Percentiles rank a stretch among this genome's conserved stretches.
These are phyloP conservation scores for Phialocephala sp. DNA, from an alignment of 2,329 filamentous ascomycete genomes.

Conservation along the genomic window DNA sequence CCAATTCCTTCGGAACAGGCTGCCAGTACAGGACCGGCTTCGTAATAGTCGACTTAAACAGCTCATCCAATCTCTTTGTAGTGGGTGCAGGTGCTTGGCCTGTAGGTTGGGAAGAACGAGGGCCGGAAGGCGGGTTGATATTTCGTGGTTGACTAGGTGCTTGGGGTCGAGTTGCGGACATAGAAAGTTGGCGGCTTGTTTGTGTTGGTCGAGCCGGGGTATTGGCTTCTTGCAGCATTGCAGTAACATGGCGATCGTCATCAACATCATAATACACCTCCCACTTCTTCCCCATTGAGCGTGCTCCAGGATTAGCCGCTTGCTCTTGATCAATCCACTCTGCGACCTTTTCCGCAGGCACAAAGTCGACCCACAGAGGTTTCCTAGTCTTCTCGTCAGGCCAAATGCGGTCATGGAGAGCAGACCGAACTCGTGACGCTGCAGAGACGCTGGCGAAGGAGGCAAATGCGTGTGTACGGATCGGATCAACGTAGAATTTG, in stretches of 20 bases:
- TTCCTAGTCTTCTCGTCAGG: slow-evolving; percentile 86
- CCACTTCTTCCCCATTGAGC: slow-evolving; percentile 60
- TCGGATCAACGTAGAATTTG: slow-evolving; percentile 79
- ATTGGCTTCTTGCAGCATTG: slow-evolving; percentile 59
- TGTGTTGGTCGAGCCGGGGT: slow-evolving; percentile 32
- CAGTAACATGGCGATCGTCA: slow-evolving; percentile 59
- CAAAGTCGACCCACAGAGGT: slow-evolving; percentile 85
- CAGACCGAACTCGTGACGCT: slow-evolving; percentile 76
- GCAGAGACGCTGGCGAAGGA: slow-evolving; percentile 71
- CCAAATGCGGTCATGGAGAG: slow-evolving; percentile 81
- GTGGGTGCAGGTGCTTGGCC: slow-evolving; percentile 15
- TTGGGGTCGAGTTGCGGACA: slow-evolving; percentile 41
- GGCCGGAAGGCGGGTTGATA: slow-evolving; percentile 42
- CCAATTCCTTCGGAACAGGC: slow-evolving; percentile 67
- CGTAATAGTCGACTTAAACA: slow-evolving; percentile 63
- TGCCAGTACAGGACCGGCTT: slow-evolving; percentile 71
- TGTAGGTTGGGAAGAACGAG: slow-evolving; percentile 26
- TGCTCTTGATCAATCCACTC: slow-evolving; percentile 78
- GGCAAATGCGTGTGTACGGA: slow-evolving; percentile 88
- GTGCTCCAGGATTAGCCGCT: slow-evolving; percentile 48
- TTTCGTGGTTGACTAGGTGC: slow-evolving; percentile 41
- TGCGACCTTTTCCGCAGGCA: slow-evolving; percentile 74
- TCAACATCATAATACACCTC: slow-evolving; percentile 73
- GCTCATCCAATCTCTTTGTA: slow-evolving; percentile 53
- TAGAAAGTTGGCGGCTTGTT: slow-evolving; percentile 34